Evolutionary conservation across 768 basidiomycete species (phyloP).

Genomic region (Tulasnella sp.): DNA sequence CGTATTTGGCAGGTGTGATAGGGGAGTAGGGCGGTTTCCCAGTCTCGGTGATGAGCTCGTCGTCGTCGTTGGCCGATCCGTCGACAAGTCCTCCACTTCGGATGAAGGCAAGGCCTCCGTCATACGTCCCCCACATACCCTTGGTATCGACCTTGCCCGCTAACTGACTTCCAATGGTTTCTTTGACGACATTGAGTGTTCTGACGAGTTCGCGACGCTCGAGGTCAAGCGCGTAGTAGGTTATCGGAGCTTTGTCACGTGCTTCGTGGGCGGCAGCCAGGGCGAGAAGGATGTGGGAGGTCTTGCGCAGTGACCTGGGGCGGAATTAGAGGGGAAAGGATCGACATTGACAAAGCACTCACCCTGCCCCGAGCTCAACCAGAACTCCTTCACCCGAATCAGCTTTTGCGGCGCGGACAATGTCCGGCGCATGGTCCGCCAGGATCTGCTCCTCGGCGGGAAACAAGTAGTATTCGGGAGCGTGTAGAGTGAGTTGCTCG

Average conservation of each 20-base stretch:
- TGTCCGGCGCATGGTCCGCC: constrained; percentile 55
- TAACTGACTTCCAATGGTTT: constrained; percentile 42
- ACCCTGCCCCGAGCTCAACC: constrained; percentile 93
- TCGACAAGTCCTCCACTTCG: constrained; percentile 43
- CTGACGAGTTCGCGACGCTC: constrained; percentile 76
- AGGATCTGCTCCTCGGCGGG: constrained; percentile 78
- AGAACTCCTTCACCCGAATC: constrained; percentile 42
- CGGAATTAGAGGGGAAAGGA: neutral
- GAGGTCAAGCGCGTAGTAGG: constrained; percentile 88
- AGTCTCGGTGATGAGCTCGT: constrained; percentile 32
- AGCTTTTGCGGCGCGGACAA: constrained; percentile 59
- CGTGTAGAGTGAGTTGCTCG: constrained; percentile 70
- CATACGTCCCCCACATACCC: constrained; percentile 86
- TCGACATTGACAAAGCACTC: neutral
- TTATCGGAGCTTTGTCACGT: constrained; percentile 38
- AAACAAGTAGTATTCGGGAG: constrained; percentile 82
- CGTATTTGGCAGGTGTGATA: constrained; percentile 43
- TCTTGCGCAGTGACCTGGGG: constrained; percentile 71
- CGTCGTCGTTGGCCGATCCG: neutral
- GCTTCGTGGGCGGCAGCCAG: constrained; percentile 35
- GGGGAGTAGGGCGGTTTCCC: constrained; percentile 70
- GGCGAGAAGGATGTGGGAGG: constrained; percentile 66
- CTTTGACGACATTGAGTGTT: constrained; percentile 54
- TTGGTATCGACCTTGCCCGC: constrained; percentile 62
- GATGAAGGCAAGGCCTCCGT: constrained; percentile 75